A percentile compares a stretch with the other conserved stretches of the same genome.
These are phyloP conservation scores for Zoysia matrella DNA, from an alignment of 202 grass and related monocot genomes.

Conservation along the genomic window DNA sequence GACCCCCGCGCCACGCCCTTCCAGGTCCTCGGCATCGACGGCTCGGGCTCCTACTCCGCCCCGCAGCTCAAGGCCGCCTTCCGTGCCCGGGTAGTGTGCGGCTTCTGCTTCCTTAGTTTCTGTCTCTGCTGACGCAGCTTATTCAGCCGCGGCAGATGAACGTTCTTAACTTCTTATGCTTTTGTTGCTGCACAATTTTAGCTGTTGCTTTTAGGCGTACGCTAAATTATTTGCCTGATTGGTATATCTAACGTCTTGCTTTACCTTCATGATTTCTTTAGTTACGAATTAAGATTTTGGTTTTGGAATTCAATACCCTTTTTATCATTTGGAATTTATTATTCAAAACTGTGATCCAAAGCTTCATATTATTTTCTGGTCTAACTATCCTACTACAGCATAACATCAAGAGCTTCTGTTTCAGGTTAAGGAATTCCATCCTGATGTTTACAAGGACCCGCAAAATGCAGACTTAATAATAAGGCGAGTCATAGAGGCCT, in stretches of 20 bases:
- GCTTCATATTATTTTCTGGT: not conserved
- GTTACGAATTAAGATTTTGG: no score
- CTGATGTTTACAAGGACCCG: constrained; percentile 77
- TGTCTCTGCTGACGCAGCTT: not conserved
- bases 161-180: not conserved
- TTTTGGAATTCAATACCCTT: not conserved
- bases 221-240: not conserved
- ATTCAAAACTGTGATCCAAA: constrained; percentile 5
- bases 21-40: constrained; percentile 80
- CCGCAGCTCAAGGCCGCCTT: constrained; percentile 86
- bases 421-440: constrained; percentile 94
- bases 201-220: not conserved
- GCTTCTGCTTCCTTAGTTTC: not conserved
- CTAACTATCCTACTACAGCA: not conserved
- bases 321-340: not conserved
- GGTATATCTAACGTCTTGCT: not conserved
- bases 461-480: constrained; percentile 71
- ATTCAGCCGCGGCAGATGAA: not conserved
- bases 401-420: constrained; percentile 38
- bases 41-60: constrained; percentile 51
- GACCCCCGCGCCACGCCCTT: constrained; percentile 74
- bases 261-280: constrained; percentile 5
- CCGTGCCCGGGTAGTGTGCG: constrained; percentile 59
- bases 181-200: not conserved
- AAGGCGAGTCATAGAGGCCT: constrained; percentile 72